These are phyloP conservation scores for Curvularia spicifera DNA, from an alignment of 2,329 filamentous ascomycete species.

Conservation along the genomic window DNA sequence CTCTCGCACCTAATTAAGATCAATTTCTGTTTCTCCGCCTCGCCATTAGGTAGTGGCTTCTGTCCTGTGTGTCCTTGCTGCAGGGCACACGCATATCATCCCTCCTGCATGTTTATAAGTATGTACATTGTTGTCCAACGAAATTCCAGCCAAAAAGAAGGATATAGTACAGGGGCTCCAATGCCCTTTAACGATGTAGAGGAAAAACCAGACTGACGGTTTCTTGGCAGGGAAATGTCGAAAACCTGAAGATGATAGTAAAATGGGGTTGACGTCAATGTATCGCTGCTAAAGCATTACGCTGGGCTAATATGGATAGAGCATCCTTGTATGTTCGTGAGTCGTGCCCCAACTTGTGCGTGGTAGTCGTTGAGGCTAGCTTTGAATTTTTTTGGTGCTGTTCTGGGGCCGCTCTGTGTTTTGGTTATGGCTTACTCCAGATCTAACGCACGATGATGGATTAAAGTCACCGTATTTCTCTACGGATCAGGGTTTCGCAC, in stretches of 20 bases:
- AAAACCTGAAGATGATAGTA: background rate
- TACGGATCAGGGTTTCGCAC: slow-evolving; percentile 49
- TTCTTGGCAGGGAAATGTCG: slow-evolving; percentile 3
- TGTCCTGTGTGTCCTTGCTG: slow-evolving; percentile 9
- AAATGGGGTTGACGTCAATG: slow-evolving; percentile 23
- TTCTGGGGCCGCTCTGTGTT: slow-evolving; percentile 5
- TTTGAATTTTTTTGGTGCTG: slow-evolving; percentile 11
- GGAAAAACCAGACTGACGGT: slow-evolving; percentile 13
- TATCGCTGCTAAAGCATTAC: slow-evolving; percentile 32
- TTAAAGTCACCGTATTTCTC: slow-evolving; percentile 1
- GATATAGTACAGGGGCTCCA: slow-evolving; percentile 31
- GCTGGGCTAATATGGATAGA: slow-evolving; percentile 20
- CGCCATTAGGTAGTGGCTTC: slow-evolving; percentile 16
- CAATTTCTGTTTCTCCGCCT: slow-evolving; percentile 2
- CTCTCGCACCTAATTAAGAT: slow-evolving; percentile 13
- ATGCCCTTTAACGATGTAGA: slow-evolving; percentile 26
- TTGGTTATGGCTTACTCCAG: background rate
- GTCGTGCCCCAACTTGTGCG: slow-evolving; percentile 33
- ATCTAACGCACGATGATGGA: slow-evolving; percentile 1
- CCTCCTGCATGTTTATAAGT: slow-evolving; percentile 13
- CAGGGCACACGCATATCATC: slow-evolving; percentile 6
- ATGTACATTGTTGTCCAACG: slow-evolving; percentile 39
- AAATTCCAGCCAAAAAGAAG: slow-evolving; percentile 19
- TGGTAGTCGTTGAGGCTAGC: slow-evolving; percentile 25
- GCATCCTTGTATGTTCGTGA: slow-evolving; percentile 31